Percentiles rank a stretch among this genome's conserved stretches.
Conservation (phyloP, 768 basidiomycete species). For the Lentinula edodes region DNA sequence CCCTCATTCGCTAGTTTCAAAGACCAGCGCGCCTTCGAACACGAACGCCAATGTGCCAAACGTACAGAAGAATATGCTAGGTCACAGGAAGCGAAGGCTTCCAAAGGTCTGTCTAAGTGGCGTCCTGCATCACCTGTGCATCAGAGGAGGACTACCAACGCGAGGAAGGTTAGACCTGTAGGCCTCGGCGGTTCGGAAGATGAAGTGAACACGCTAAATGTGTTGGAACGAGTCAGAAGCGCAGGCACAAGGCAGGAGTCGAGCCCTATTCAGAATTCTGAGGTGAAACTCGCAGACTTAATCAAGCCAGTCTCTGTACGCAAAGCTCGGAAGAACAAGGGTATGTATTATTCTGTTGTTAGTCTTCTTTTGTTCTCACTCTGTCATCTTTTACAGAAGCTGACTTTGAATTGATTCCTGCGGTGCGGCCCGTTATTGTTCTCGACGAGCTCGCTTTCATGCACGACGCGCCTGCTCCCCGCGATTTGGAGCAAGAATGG, state of each 20-base stretch:
- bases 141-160: not conserved
- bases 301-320: conserved; percentile 19
- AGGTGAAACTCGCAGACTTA: conserved; percentile 29
- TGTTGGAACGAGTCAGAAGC: conserved; percentile 11
- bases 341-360: conserved; percentile 22
- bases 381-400: conserved; percentile 24
- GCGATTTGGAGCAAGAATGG: conserved; percentile 55
- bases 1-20: conserved; percentile 21
- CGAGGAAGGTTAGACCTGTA: conserved; percentile 6
- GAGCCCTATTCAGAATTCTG: conserved; percentile 1
- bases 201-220: conserved; percentile 12
- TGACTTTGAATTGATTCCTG: conserved; percentile 55
- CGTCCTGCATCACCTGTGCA: conserved; percentile 6
- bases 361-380: not conserved
- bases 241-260: not conserved
- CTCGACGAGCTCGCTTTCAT: conserved; percentile 39
- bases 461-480: conserved; percentile 10
- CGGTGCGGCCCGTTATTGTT: conserved; percentile 49
- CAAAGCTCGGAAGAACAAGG: conserved; percentile 36
- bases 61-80: conserved; percentile 34
- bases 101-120: not conserved
- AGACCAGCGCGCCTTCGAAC: conserved; percentile 44
- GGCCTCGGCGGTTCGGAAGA: conserved; percentile 13
- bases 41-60: conserved; percentile 41
- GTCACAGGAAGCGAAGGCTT: conserved; percentile 28